Base-by-base conservation (phyloP, 2,329 filamentous ascomycete species). In the Exophiala xenobiotica region DNA sequence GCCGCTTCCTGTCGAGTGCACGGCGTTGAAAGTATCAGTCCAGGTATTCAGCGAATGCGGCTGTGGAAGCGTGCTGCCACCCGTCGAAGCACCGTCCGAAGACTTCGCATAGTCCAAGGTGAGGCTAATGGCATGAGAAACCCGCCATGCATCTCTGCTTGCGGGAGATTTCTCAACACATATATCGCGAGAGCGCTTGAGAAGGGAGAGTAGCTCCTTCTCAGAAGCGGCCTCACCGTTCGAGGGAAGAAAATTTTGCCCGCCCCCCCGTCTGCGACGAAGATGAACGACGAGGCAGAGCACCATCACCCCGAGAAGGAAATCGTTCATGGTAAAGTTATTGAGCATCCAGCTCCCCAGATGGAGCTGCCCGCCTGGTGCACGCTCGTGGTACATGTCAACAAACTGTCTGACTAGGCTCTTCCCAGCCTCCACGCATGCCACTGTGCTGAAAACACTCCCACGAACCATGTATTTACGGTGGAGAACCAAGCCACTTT, bases 261-360 rank as follows among this genome's bases (percentile, higher is more conserved):
- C 12, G 3, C 9, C 12, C 18, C 33, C 20, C n/a, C 29, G n/a
- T 31, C 52, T 26, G 11, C 49, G 43, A 8, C 38, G 31, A 11
- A 23, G 18, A 19, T 56, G 48, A 12, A 68, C 39, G 8, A 66
- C 65, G 26, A 85, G 67, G 53, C 80, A 84, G 2, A 86, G 61
- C 12, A 85, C 74, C 74, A 82, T 81, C 47, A 79, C 76, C 0
- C 81, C 81, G 2, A 85, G 72, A 41, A 86, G 67, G 45, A 81
- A 85, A 62, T 86, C 81, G 41, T 83, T 79, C 39, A 80, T 74
- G 6, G 78, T 75, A 2, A 85, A 66, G 1, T 78, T 79, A 2
- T 75, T 78, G 14, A 83, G 65, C 57, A 83, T 82, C 77, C 80
- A 83, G 4, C 74, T 72, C 31, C 78, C 73, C 22, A 72, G 69